Evolutionary conservation across 345 rosid genomes (phyloP), one percentile per base, ranked within the genome.

Genomic region (Heritiera littoralis): DNA sequence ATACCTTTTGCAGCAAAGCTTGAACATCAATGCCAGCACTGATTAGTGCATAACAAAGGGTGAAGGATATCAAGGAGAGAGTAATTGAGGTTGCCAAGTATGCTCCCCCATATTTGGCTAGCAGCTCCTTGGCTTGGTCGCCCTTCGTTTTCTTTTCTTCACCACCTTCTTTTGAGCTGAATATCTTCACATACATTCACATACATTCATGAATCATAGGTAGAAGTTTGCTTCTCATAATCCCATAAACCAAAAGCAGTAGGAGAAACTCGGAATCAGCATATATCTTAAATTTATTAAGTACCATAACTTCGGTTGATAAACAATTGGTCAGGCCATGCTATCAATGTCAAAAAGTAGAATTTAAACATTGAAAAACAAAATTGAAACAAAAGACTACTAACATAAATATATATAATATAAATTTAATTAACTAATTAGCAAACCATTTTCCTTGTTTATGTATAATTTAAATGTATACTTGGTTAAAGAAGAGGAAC

Each of bases 61-160:
- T 77, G 88, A 92, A 95, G 5, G 98, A 93, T 79, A 95, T 87
- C 82, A 92, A 76, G 5, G 99, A 93, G 67, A 95, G 97, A 28
- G 98, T 91, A 60, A 95, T 90, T 48, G 99, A 95, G 8, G 98
- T 95, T 45, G 96, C 98, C 7, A 95, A 86, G 78, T 95, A 93
- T 67, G 99, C 99, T 82, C 99, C 99, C 58, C 99, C 99, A 71
- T 95, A 91, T 80, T 92, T 93, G 0, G 92, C 86, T 11, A 92
- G 88, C 32, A 93, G 88, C 80, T 95, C 97, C 73, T 93, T 93
- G 0, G 98, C 96, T 81, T 95, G 85, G 54, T 92, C 94, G 48
- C 92, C 89, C 60, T 86, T 92, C 7, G 97, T 87, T 78, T 88
- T 92, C 86, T 85, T 87, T 75, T 85, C 74, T 64, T 55, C 88